Evolutionary conservation across 78 protist species (phyloP), one percentile per base, ranked within the genome.

Genomic region (Kipferlia bialata): DNA sequence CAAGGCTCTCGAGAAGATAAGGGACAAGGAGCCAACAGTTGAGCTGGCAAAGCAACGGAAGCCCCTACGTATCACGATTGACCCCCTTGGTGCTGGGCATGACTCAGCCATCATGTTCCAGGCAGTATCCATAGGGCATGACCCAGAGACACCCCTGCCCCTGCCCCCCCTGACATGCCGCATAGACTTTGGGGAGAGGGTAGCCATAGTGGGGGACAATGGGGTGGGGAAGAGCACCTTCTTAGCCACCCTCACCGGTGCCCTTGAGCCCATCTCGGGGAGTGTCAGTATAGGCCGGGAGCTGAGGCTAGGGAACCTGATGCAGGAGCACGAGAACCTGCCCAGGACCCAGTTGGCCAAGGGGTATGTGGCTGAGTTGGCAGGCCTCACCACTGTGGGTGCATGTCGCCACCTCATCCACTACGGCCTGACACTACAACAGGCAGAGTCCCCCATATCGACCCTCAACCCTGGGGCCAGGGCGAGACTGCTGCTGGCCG

Each of bases 161-260:
- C 59, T 55, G 24, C 59, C 59, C 0, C 24, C 24, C 36, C 24
- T 55, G 22, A 28, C 59, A 33, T 16, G 29, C 26, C 37, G 48
- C 28, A 54, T 71, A 15, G 20, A 39, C 56, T 36, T 15, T 7
- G 76, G 76, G 28, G 69, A 64, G 20, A 32, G 79, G 1, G n/a
- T 65, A 16, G 79, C 79, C 13, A 15, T 75, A 26, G 71, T 75
- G 26, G 79, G 79, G 28, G 29, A 5, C 67, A 75, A 75, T n/a
- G 79, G 79, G 6, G 64, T 56, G 28, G 79, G 79, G 22, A 75
- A 75, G 59, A 51, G 67, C 22, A 75, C 79, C 16, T 61, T 75
- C 26, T 32, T 75, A 18, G 13, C 20, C 18, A 24, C 45, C 37
- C 15, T 67, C 6, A 36, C 5, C 32, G 33, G 33, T 16, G 33